Conservation (phyloP, 2,329 filamentous ascomycete species). For the Shiraia sp. region DNA sequence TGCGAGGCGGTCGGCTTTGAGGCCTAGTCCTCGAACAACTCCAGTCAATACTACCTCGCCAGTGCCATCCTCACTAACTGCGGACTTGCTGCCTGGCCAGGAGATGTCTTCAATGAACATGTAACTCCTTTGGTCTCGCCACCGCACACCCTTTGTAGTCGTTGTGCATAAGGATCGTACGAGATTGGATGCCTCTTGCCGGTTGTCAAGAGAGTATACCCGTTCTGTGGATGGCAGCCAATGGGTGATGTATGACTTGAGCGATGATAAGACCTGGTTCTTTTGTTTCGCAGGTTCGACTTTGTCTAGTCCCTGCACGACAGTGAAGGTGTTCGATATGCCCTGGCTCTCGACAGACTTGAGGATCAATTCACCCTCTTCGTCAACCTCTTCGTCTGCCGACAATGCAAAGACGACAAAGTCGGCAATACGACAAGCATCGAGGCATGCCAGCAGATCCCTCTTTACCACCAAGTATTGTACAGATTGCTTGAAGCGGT, state of each 20-base stretch:
- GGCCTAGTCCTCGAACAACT: constrained; percentile 78
- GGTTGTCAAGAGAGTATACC: constrained; percentile 82
- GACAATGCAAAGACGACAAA: constrained; percentile 88
- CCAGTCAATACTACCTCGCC: constrained; percentile 77
- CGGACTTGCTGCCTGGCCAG: constrained; percentile 61
- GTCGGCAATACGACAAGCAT: constrained; percentile 86
- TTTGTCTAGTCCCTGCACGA: constrained; percentile 77
- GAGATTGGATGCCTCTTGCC: constrained; percentile 88
- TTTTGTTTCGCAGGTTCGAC: constrained; percentile 80
- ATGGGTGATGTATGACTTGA: constrained; percentile 91
- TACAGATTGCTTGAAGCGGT: constrained; percentile 92
- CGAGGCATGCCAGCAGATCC: constrained; percentile 76
- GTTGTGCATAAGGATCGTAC: constrained; percentile 90
- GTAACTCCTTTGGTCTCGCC: constrained; percentile 95
- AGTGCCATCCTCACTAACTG: constrained; percentile 50
- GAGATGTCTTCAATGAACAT: constrained; percentile 84
- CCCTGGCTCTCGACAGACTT: constrained; percentile 90
- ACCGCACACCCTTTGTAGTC: constrained; percentile 89
- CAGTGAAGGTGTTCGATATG: constrained; percentile 86
- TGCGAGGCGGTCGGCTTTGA: constrained; percentile 88
- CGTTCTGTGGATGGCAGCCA: constrained; percentile 94
- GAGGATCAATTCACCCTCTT: constrained; percentile 80
- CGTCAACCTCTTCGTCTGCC: constrained; percentile 80
- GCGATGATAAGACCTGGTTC: constrained; percentile 74
- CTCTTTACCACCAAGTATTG: constrained; percentile 78